Evolutionary conservation across 2,329 filamentous ascomycete genomes (phyloP).

Genomic region (Colletotrichum acutatum): DNA sequence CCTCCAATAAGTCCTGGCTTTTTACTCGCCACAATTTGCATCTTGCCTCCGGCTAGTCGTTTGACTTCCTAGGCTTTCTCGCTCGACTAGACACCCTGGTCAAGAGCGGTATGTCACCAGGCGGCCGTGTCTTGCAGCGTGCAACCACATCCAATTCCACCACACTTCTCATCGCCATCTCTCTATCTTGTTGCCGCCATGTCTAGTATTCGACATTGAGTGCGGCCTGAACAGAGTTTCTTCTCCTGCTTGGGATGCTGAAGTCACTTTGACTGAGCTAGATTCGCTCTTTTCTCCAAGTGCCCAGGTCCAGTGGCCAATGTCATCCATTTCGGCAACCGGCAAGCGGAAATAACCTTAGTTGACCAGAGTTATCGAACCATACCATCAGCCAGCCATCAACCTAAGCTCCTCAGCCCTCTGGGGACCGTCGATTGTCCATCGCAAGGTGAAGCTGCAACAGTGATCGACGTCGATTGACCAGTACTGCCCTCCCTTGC

Average conservation of each 20-base stretch:
- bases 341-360: conserved; percentile 29
- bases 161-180: not conserved
- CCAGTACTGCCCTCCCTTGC: conserved; percentile 6
- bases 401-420: not conserved
- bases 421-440: not conserved
- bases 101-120: conserved; percentile 6
- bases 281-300: not conserved
- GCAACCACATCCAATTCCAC: not conserved
- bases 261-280: not conserved
- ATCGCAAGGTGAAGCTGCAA: not conserved
- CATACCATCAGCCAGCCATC: conserved; percentile 14
- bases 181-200: conserved; percentile 1
- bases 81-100: conserved; percentile 19
- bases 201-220: not conserved
- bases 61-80: not conserved
- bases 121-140: conserved; percentile 28
- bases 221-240: not conserved
- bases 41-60: conserved; percentile 12
- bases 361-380: conserved; percentile 21
- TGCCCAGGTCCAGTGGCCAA: conserved; percentile 6
- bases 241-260: conserved; percentile 8
- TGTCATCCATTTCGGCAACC: conserved; percentile 13
- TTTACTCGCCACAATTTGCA: conserved; percentile 1
- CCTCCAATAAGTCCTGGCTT: conserved; percentile 1
- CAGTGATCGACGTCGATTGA: conserved; percentile 8